Percentiles rank a stretch among this genome's conserved stretches.
phyloP scores from a whole-genome alignment of 176 grass and related monocot species.

The Triticum timopheevii region DNA sequence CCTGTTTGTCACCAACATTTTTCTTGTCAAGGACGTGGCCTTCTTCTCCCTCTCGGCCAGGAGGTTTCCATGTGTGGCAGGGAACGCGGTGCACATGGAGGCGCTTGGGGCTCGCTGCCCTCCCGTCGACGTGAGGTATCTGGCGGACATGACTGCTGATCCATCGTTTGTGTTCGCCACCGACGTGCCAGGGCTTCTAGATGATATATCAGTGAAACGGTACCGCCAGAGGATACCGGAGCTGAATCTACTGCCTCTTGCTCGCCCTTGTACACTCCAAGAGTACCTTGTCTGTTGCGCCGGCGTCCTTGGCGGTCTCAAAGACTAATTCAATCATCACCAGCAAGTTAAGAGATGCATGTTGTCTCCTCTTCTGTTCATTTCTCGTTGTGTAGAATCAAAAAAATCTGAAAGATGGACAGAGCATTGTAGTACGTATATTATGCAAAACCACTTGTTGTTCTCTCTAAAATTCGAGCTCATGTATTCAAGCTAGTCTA shows the following conservation, averaged over 20 bases:
- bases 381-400: not conserved
- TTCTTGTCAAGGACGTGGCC: too few relatives aligned
- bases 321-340: not conserved
- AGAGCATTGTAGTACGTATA: not conserved
- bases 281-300: not conserved
- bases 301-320: not conserved
- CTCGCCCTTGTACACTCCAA: not conserved
- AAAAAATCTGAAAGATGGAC: not conserved
- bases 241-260: not conserved
- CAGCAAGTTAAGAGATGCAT: not conserved
- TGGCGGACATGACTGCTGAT: too few relatives aligned
- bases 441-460: not conserved
- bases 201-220: not conserved
- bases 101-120: too few relatives aligned
- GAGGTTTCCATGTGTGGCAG: too few relatives aligned
- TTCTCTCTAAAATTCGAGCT: not conserved
- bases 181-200: not conserved
- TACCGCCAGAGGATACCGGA: not conserved
- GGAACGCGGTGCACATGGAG: too few relatives aligned
- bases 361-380: not conserved
- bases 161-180: not conserved
- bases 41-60: too few relatives aligned
- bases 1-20: too few relatives aligned
- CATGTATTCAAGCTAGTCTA: not conserved
- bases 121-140: too few relatives aligned